A percentile compares a stretch with the other conserved stretches of the same genome.
phyloP scores from a whole-genome alignment of 1,284 basidiomycete genomes.

The Coriolopsis trogii region DNA sequence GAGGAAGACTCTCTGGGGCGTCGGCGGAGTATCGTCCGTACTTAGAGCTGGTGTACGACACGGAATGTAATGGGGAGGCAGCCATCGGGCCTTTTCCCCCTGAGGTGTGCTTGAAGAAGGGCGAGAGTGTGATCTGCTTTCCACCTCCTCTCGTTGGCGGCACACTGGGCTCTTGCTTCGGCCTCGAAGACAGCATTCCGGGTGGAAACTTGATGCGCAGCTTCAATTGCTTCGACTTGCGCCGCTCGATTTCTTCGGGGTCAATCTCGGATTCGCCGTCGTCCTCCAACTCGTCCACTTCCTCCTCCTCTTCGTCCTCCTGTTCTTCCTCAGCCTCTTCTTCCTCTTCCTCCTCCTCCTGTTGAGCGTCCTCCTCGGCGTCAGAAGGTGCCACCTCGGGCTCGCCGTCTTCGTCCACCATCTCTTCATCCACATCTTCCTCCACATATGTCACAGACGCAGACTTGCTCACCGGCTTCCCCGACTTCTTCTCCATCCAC shows the following conservation, averaged over 20 bases:
- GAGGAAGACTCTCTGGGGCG: conserved; percentile 13
- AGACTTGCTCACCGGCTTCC: conserved; percentile 8
- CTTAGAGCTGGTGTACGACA: conserved; percentile 13
- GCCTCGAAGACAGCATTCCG: conserved; percentile 20
- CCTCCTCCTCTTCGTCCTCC: conserved; percentile 7
- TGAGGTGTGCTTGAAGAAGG: conserved; percentile 19
- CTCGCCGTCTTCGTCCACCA: conserved; percentile 6
- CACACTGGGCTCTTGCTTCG: conserved; percentile 4
- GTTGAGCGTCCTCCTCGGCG: conserved; percentile 5
- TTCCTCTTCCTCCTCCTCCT: conserved; percentile 7
- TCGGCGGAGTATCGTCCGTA: conserved; percentile 15
- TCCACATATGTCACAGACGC: conserved; percentile 10
- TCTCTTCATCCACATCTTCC: conserved; percentile 6
- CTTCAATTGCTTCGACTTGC: conserved; percentile 39
- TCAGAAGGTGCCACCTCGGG: conserved; percentile 11
- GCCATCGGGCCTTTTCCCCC: conserved; percentile 17
- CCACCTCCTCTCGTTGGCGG: conserved; percentile 21
- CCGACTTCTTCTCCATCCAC: conserved; percentile 27
- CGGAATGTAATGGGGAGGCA: conserved; percentile 16
- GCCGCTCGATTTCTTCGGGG: conserved; percentile 26
- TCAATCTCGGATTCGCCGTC: conserved; percentile 34
- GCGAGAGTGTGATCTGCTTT: conserved; percentile 26
- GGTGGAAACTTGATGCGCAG: conserved; percentile 41
- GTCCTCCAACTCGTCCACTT: conserved; percentile 17
- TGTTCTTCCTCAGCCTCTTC: conserved; percentile 21